Conservation (phyloP, 352 stramenopile genomes). For the Salisapilia sapeloensis region DNA sequence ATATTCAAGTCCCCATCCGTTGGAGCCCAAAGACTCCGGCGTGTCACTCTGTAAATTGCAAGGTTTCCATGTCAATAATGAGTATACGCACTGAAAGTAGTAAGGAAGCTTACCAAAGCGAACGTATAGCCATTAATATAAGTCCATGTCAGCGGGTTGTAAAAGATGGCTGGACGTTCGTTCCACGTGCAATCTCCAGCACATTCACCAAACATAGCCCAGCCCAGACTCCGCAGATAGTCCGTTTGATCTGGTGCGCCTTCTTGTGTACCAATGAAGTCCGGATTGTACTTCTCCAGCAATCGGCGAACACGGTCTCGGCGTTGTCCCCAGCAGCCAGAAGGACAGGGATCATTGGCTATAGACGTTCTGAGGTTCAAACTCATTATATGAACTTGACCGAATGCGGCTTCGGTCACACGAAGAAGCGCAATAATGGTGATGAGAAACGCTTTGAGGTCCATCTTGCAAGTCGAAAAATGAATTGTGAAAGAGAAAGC, state of each 20-base stretch:
- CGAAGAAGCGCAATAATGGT: no score
- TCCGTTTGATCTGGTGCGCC: conserved; percentile 28
- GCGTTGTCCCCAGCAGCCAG: conserved; percentile 42
- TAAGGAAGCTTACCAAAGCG: conserved; percentile 42
- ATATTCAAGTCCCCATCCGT: conserved; percentile 51
- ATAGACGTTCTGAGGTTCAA: conserved; percentile 56
- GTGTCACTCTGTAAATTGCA: conserved; percentile 47
- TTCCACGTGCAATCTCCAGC: conserved; percentile 32
- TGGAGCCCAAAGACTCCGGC: conserved; percentile 26
- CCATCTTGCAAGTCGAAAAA: no score
- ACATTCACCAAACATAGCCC: conserved; percentile 31
- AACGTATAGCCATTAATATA: conserved; percentile 24
- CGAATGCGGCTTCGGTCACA: conserved; percentile 1
- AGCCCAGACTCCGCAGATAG: conserved; percentile 28
- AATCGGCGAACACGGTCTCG: conserved; percentile 19
- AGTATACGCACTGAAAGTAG: no score
- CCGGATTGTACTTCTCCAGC: conserved; percentile 21
- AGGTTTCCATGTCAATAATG: no score
- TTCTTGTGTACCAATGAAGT: conserved; percentile 55
- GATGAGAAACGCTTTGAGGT: no score
- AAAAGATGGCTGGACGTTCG: conserved; percentile 59
- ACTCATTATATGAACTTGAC: conserved; percentile 34
- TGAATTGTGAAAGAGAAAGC: no score
- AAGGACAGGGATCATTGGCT: conserved; percentile 36
- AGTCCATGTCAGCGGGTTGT: conserved; percentile 17